Conservation (phyloP, 768 basidiomycete species). For the Candolleomyces aberdarensis region DNA sequence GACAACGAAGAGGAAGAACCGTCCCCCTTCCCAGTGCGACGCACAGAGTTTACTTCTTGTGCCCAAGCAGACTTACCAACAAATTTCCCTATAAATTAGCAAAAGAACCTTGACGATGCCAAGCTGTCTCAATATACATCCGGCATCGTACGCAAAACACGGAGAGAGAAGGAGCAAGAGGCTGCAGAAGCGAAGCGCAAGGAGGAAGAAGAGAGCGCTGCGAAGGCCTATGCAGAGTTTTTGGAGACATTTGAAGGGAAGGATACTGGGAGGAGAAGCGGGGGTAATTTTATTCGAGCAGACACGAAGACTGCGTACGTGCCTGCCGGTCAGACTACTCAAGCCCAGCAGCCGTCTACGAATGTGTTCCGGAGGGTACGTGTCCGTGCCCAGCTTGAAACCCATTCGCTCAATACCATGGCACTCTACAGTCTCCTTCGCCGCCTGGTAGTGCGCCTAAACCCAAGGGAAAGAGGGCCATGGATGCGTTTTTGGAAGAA, state of each 20-base stretch:
- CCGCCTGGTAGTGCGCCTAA: constrained; percentile 54
- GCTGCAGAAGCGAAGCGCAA: constrained; percentile 86
- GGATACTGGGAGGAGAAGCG: constrained; percentile 45
- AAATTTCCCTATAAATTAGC: constrained; percentile 53
- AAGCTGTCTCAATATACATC: constrained; percentile 85
- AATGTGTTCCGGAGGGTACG: constrained; percentile 14
- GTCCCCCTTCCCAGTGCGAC: constrained; percentile 83
- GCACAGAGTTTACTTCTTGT: constrained; percentile 65
- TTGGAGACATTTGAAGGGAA: constrained; percentile 82
- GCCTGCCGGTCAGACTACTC: constrained; percentile 20
- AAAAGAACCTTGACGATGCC: constrained; percentile 80
- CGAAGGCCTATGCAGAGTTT: constrained; percentile 80
- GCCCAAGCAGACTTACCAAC: constrained; percentile 59
- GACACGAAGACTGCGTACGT: constrained; percentile 50
- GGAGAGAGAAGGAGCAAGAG: constrained; percentile 89
- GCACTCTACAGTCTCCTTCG: constrained; percentile 50
- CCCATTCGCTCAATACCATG: neutral
- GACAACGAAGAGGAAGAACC: constrained; percentile 82
- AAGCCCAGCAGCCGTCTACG: neutral
- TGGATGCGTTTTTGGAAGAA: constrained; percentile 96
- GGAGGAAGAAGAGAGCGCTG: constrained; percentile 79
- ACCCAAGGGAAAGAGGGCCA: constrained; percentile 91
- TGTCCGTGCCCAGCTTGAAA: neutral
- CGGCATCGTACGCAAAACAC: constrained; percentile 86
- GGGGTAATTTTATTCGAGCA: constrained; percentile 60